Base-by-base conservation (phyloP, 108 stramenopile species). In the Stephanodiscus minutulus region DNA sequence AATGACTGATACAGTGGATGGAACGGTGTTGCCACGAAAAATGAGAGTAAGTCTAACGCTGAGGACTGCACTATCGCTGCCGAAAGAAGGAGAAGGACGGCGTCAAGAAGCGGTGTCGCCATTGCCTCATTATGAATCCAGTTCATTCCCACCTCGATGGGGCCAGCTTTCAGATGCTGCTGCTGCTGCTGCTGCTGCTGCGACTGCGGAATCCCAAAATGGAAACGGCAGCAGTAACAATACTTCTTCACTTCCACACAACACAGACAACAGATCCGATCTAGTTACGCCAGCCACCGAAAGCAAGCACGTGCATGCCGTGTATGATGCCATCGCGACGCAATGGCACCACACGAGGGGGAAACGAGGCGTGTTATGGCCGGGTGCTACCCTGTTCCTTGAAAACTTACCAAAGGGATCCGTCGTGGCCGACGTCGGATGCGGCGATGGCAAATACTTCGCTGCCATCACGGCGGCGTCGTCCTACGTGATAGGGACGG, bases 331-430 rank as follows among this genome's bases (percentile, higher is more conserved):
- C 29, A 97, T 98, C 67, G 97, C 98, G 11, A 91, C 91, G 10
- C 97, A 99, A 81, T 96, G 97, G 96, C 93, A 97, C 67, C 96
- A 96, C 63, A 99, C 98, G 2, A 85, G 98, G 58, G 95, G 96
- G 36, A 96, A 95, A 79, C 86, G 95, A 28, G 95, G 95, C 55
- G 92, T 96, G 0, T 77, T 97, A 17, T 99, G 98, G 98, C 97
- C 96, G n/a, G 84, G 91, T 20, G 97, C 97, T 54, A 91, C 89
- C 10, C 81, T 83, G 35, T 98, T 98, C 66, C 69, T 98, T 31
- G 66, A 87, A 55, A 53, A 57, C 43, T 76, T 96, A 8, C 88
- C 93, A 6, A 66, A 61, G 7, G 96, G 94, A 0, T 88, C 90
- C 2, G 68, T 99, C 18, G 95, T 99, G 22, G 97, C 92, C 1